Evolutionary conservation across 2,329 filamentous ascomycete genomes (phyloP).

Genomic region (Alternaria burnsii): DNA sequence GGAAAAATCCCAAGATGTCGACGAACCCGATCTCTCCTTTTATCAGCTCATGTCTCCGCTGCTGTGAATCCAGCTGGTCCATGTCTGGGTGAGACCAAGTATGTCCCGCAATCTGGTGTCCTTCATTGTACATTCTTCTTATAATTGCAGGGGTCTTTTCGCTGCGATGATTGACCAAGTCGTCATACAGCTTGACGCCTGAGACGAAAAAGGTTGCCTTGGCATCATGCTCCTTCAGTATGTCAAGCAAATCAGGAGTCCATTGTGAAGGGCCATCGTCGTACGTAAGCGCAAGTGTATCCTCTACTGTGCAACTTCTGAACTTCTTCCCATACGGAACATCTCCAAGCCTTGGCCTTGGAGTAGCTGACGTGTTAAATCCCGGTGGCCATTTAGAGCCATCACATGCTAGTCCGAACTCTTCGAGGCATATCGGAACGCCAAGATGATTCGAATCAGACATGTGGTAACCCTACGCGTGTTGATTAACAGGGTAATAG

Average conservation of each 20-base stretch:
- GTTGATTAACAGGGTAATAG: not conserved
- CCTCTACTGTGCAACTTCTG: constrained; percentile 34
- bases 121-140: constrained; percentile 58
- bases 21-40: constrained; percentile 61
- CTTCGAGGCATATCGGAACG: not conserved
- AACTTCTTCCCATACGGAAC: not conserved
- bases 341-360: not conserved
- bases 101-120: constrained; percentile 65
- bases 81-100: constrained; percentile 50
- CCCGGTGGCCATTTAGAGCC: not conserved
- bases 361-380: not conserved
- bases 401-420: constrained; percentile 8
- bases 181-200: constrained; percentile 57
- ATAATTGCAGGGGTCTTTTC: constrained; percentile 50
- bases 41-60: constrained; percentile 56
- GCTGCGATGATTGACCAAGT: constrained; percentile 56
- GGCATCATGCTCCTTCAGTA: constrained; percentile 57
- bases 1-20: constrained; percentile 56
- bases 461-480: not conserved
- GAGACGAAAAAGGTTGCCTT: constrained; percentile 53
- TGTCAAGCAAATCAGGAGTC: constrained; percentile 61
- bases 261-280: constrained; percentile 64
- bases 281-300: constrained; percentile 61
- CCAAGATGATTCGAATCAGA: not conserved
- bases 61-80: not conserved